phyloP scores from a whole-genome alignment of 768 basidiomycete species.

The Albatrellus ellisii region DNA sequence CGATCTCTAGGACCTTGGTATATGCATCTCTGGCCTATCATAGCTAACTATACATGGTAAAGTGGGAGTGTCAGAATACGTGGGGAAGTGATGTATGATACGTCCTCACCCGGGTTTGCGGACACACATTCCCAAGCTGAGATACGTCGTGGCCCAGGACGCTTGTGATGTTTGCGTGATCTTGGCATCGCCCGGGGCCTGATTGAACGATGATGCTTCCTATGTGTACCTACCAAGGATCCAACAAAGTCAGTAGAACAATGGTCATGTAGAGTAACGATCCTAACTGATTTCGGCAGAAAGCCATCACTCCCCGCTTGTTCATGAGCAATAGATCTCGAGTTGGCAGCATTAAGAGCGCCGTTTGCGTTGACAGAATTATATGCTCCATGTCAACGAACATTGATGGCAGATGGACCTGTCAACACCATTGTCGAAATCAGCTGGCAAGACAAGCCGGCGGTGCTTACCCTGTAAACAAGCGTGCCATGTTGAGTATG shows the following conservation, averaged over 20 bases:
- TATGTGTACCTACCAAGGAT: conserved; percentile 41
- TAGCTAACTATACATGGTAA: conserved; percentile 18
- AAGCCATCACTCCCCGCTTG: conserved; percentile 88
- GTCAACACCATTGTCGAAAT: conserved; percentile 1
- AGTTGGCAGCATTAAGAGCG: conserved; percentile 71
- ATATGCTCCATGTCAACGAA: conserved; percentile 99
- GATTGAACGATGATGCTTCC: conserved; percentile 58
- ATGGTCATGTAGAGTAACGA: neutral
- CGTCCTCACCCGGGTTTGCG: conserved; percentile 72
- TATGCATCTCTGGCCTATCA: conserved; percentile 66
- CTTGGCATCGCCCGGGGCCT: conserved; percentile 69
- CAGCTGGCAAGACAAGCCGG: too few species aligned
- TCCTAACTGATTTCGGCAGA: conserved; percentile 69
- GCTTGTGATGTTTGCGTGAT: conserved; percentile 76
- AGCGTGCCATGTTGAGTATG: conserved; percentile 94
- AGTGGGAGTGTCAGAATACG: neutral
- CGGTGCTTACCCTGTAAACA: conserved; percentile 81
- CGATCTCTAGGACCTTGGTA: conserved; percentile 72
- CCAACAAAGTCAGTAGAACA: neutral
- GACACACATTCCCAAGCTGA: conserved; percentile 85
- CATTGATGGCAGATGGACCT: conserved; percentile 94
- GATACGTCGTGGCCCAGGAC: conserved; percentile 80
- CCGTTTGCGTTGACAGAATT: conserved; percentile 82
- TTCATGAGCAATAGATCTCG: conserved; percentile 84
- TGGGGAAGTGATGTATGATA: neutral